Evolutionary conservation across 148 eudicot genomes (phyloP).

Genomic region (Pharnaceum exiguum): DNA sequence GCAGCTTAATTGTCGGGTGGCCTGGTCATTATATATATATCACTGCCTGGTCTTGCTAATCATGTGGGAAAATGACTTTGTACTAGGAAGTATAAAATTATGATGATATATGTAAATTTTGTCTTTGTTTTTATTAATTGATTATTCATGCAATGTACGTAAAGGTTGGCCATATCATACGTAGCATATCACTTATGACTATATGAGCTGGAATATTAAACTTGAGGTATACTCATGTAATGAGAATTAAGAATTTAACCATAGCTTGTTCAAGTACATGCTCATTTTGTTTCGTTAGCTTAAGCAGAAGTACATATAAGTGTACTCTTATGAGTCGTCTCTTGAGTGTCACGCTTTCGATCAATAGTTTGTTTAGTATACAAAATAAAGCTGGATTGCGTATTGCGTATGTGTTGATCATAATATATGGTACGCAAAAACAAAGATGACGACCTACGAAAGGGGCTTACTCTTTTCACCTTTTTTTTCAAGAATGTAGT

Average conservation of each 20-base stretch:
- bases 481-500: no score
- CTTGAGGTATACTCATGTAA: slow-evolving; percentile 26
- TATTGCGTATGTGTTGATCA: no score
- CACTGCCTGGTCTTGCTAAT: slow-evolving; percentile 8
- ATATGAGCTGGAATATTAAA: slow-evolving; percentile 25
- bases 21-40: slow-evolving; percentile 7
- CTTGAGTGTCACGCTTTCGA: no score
- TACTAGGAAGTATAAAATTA: slow-evolving; percentile 1
- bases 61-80: slow-evolving; percentile 25
- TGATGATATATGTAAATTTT: not conserved
- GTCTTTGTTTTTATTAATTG: not conserved
- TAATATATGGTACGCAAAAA: no score
- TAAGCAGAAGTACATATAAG: no score
- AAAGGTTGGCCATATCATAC: not conserved
- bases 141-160: not conserved
- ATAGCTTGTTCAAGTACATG: slow-evolving; percentile 7
- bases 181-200: not conserved
- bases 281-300: slow-evolving; percentile 5
- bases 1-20: not conserved
- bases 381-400: no score
- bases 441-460: no score
- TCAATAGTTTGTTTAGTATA: no score
- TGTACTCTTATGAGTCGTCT: no score
- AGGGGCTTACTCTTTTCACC: no score
- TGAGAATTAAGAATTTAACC: not conserved